Conservation (phyloP, 257 asterid species). For the Plectranthus barbatus region DNA sequence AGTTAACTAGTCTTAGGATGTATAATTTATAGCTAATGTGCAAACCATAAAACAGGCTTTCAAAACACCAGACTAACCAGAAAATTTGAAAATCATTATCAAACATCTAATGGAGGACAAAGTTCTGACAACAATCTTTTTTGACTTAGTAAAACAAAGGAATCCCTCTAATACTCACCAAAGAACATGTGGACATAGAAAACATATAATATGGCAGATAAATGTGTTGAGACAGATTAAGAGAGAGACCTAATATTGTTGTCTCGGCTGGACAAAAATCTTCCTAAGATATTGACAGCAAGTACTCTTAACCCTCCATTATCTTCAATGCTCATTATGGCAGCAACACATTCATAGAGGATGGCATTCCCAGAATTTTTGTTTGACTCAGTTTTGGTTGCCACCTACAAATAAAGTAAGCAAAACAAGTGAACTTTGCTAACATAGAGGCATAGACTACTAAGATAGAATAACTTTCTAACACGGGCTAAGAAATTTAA, state of each 20-base stretch:
- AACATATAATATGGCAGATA: neutral
- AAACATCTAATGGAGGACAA: neutral
- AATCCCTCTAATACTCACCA: neutral
- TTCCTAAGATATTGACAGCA: slow-evolving; percentile 94
- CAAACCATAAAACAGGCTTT: neutral
- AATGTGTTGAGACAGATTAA: slow-evolving; percentile 13
- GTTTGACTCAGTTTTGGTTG: slow-evolving; percentile 93
- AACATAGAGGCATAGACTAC: no score
- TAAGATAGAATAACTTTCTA: no score
- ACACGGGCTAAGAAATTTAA: no score
- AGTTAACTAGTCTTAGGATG: neutral
- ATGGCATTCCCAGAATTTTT: slow-evolving; percentile 96
- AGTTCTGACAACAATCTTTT: neutral
- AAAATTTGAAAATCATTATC: neutral
- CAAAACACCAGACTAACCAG: neutral
- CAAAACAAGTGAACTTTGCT: neutral
- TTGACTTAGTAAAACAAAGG: neutral
- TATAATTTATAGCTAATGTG: neutral
- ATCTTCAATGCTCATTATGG: slow-evolving; percentile 87
- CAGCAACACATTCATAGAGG: slow-evolving; percentile 92
- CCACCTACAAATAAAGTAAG: slow-evolving; percentile 56
- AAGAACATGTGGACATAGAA: slow-evolving; percentile 5
- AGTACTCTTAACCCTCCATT: slow-evolving; percentile 94
- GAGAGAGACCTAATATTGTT: slow-evolving; percentile 75
- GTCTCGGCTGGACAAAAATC: slow-evolving; percentile 96